These are phyloP conservation scores for Puccinia horiana DNA, from an alignment of 1,284 basidiomycete genomes.

Conservation along the genomic window DNA sequence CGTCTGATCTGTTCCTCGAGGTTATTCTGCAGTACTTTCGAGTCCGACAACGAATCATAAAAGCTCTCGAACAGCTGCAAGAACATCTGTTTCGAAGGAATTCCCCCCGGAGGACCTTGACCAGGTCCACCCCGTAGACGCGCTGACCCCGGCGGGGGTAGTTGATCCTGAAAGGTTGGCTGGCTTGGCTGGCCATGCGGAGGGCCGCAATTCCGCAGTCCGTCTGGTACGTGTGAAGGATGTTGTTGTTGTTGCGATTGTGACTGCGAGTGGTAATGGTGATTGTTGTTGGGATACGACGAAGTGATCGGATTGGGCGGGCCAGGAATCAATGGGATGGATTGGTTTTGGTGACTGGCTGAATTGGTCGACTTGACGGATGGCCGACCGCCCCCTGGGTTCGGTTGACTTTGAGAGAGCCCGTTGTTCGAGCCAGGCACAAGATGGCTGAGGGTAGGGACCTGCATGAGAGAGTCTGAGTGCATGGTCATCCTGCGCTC, in stretches of 20 bases:
- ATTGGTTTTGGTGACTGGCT: neutral
- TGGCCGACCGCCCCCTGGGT: neutral
- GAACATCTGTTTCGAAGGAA: constrained; percentile 52
- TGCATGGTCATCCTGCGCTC: constrained; percentile 47
- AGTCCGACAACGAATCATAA: constrained; percentile 54
- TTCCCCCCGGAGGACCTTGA: neutral
- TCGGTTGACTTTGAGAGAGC: neutral
- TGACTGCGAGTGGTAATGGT: neutral
- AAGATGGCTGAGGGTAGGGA: constrained; percentile 36
- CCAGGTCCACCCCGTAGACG: neutral
- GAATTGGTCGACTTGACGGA: neutral
- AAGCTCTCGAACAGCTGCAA: constrained; percentile 54
- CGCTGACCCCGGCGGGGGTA: neutral
- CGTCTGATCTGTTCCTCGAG: constrained; percentile 52
- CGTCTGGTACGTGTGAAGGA: neutral
- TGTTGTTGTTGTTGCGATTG: neutral
- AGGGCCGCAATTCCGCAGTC: neutral
- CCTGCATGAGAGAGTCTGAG: constrained; percentile 6
- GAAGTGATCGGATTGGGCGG: neutral
- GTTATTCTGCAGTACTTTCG: constrained; percentile 50
- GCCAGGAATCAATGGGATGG: neutral
- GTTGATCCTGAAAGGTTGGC: neutral
- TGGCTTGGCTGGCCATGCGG: neutral
- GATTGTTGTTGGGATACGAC: neutral
- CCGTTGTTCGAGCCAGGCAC: neutral